Evolutionary conservation across 1,284 basidiomycete genomes (phyloP).

Genomic region (Dichomitus squalens): DNA sequence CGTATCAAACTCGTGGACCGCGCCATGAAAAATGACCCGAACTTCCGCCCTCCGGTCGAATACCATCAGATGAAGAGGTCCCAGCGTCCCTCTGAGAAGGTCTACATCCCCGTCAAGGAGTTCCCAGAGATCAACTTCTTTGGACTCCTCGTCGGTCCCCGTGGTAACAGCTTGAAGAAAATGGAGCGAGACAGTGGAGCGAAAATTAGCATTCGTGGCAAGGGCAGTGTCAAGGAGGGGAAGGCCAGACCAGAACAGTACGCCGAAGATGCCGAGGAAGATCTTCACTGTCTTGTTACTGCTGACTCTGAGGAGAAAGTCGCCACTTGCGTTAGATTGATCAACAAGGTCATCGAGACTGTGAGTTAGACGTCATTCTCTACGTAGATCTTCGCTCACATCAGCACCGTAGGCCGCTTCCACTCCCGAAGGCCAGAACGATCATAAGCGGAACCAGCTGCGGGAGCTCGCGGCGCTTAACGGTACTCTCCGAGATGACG

Average conservation of each 20-base stretch:
- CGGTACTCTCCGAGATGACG: slow-evolving; percentile 98
- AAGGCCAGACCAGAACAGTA: slow-evolving; percentile 93
- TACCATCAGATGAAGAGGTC: slow-evolving; percentile 94
- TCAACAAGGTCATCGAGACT: slow-evolving; percentile 98
- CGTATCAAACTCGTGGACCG: slow-evolving; percentile 92
- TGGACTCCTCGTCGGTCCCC: slow-evolving; percentile 95
- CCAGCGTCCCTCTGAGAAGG: slow-evolving; percentile 93
- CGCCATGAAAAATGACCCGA: slow-evolving; percentile 97
- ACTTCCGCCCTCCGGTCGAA: slow-evolving; percentile 94
- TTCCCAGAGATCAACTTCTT: slow-evolving; percentile 99
- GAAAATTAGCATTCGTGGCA: slow-evolving; percentile 98
- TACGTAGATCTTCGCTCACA: slow-evolving; percentile 10
- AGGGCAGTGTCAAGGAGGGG: slow-evolving; percentile 98
- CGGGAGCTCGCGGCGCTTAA: slow-evolving; percentile 97
- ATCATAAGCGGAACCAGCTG: slow-evolving; percentile 98
- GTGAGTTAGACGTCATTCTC: slow-evolving; percentile 50
- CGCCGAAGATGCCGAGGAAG: slow-evolving; percentile 97
- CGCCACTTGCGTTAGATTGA: slow-evolving; percentile 87
- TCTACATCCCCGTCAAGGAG: slow-evolving; percentile 99
- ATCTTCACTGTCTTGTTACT: slow-evolving; percentile 96
- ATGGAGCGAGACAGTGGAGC: slow-evolving; percentile 99
- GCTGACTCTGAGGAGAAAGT: slow-evolving; percentile 95
- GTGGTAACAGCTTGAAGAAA: slow-evolving; percentile 98
- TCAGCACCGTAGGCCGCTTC: slow-evolving; percentile 79
- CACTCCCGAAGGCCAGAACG: slow-evolving; percentile 98